Conservation (phyloP, 1,139 yeast species). For the Geotrichum aggregatum region DNA sequence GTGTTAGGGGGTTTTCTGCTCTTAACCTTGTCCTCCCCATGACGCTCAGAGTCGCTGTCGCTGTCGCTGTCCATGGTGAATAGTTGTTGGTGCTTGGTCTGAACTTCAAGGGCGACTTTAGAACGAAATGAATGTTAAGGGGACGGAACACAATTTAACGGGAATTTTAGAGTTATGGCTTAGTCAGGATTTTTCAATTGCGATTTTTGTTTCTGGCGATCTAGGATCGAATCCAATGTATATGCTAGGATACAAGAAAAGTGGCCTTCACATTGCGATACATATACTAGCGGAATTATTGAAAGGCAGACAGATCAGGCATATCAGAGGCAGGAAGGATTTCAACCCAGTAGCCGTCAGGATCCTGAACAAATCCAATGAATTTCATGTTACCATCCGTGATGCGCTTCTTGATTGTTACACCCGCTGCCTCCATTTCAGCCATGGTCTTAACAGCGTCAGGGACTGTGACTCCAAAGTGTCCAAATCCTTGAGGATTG, state of each 20-base stretch:
- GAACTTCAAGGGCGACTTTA: not conserved
- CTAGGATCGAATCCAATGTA: no score
- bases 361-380: slow-evolving; percentile 75
- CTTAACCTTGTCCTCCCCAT: slow-evolving; percentile 32
- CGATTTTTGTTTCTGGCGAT: not conserved
- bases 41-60: slow-evolving; percentile 31
- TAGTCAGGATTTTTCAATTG: not conserved
- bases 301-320: slow-evolving; percentile 23
- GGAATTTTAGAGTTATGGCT: no score
- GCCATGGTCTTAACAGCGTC: slow-evolving; percentile 57
- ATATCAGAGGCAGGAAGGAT: slow-evolving; percentile 47
- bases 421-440: slow-evolving; percentile 50
- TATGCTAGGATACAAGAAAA: no score
- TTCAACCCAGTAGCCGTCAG: slow-evolving; percentile 89
- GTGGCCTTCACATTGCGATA: no score
- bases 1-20: slow-evolving; percentile 43
- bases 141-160: no score
- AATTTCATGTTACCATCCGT: slow-evolving; percentile 59
- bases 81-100: not conserved
- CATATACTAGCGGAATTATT: no score
- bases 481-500: slow-evolving; percentile 79
- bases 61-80: slow-evolving; percentile 39
- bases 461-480: slow-evolving; percentile 68
- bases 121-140: no score
- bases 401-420: slow-evolving; percentile 47